A percentile compares a stretch with the other conserved stretches of the same genome.
These are phyloP conservation scores for Cladosporium sp. DNA, from an alignment of 2,329 filamentous ascomycete genomes.

Conservation along the genomic window DNA sequence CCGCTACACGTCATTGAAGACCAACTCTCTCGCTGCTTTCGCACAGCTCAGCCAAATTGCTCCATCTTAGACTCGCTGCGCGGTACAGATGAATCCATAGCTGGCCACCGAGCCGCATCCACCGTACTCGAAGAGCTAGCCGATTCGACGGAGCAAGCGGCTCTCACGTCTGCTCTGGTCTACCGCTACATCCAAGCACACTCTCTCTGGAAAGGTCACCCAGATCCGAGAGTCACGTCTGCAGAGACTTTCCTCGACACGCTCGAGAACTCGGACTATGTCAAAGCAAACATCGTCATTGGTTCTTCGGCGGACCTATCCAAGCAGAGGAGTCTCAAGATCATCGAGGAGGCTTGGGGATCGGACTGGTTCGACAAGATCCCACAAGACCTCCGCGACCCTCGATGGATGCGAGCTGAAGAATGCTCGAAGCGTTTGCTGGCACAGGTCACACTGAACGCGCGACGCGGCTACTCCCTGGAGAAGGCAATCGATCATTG, in stretches of 20 bases:
- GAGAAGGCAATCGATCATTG: background rate
- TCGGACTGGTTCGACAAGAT: constrained; percentile 10
- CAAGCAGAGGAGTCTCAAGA: background rate
- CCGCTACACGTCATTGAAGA: background rate
- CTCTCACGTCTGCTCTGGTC: background rate
- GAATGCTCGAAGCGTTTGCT: constrained; percentile 1
- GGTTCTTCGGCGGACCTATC: background rate
- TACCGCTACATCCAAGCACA: constrained; percentile 2
- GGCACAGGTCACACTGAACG: background rate
- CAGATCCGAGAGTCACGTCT: constrained; percentile 1
- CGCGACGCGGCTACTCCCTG: background rate
- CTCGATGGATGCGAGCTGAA: background rate
- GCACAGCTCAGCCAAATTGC: background rate
- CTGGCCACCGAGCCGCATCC: background rate
- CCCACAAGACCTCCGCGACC: background rate
- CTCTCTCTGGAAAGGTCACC: background rate
- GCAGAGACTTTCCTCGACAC: constrained; percentile 1
- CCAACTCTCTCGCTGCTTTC: constrained; percentile 4
- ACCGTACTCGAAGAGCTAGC: constrained; percentile 3
- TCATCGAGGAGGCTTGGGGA: background rate
- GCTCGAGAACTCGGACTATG: background rate
- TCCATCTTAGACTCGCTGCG: background rate
- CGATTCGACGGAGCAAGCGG: background rate
- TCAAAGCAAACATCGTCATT: constrained; percentile 9
- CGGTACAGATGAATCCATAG: background rate